Conservation (phyloP, 352 stramenopile genomes). For the Phytopythium aichiense region DNA sequence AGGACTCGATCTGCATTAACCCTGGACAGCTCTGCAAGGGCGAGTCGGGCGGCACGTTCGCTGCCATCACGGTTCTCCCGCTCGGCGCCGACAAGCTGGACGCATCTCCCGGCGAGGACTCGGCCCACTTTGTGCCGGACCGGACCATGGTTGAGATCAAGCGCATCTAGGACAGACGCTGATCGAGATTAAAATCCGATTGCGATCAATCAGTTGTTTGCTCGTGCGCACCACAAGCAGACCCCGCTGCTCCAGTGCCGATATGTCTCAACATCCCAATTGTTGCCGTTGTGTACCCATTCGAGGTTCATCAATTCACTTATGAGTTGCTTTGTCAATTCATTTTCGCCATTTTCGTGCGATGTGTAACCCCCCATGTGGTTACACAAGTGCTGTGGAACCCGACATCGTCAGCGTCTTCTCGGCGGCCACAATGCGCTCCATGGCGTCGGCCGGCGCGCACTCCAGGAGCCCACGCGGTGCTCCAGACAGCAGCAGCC, state of each 20-base stretch:
- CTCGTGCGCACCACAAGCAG: no score
- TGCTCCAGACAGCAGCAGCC: not conserved
- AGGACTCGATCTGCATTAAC: conserved; percentile 94
- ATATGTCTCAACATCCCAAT: no score
- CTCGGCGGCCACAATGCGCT: not conserved
- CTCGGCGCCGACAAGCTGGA: conserved; percentile 79
- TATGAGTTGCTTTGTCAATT: not conserved
- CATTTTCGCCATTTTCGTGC: not conserved
- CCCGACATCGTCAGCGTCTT: not conserved
- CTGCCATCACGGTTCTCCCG: conserved; percentile 89
- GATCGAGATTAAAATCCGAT: no score
- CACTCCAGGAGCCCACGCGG: not conserved
- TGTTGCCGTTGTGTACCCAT: conserved; percentile 2
- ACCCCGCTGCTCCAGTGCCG: no score
- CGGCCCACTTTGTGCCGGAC: conserved; percentile 74
- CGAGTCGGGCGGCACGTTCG: conserved; percentile 92
- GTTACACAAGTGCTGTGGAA: no score
- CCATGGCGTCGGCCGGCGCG: not conserved
- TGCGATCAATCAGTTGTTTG: not conserved
- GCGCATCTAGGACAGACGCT: conserved; percentile 53
- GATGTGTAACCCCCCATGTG: no score
- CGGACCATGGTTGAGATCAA: conserved; percentile 92
- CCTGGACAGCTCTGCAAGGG: conserved; percentile 93
- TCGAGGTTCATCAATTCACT: not conserved
- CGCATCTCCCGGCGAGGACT: conserved; percentile 33